phyloP scores from a whole-genome alignment of 805 yeast genomes.

The Sugiyamaella marilandica region DNA sequence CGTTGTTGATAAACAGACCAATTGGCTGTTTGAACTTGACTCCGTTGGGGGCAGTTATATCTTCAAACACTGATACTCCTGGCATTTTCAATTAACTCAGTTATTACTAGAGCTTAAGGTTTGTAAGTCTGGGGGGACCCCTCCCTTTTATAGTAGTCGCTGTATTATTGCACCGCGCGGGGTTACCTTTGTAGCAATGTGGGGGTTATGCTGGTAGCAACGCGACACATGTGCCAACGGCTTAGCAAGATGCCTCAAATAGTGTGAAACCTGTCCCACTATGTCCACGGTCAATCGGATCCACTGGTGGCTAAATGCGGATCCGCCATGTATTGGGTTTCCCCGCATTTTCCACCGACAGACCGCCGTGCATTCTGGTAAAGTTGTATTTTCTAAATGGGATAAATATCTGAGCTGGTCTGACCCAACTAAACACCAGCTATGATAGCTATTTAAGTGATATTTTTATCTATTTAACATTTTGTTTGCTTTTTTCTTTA shows the following conservation, averaged over 20 bases:
- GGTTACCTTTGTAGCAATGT: not conserved
- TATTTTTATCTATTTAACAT: too few species aligned
- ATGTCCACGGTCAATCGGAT: too few species aligned
- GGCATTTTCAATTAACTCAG: not conserved
- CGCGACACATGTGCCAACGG: too few species aligned
- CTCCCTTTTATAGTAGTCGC: not conserved
- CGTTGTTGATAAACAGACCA: slow-evolving; percentile 85
- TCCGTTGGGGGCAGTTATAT: slow-evolving; percentile 49
- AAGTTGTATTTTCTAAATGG: too few species aligned
- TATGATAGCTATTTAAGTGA: too few species aligned
- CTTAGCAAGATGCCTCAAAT: too few species aligned
- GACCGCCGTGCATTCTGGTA: too few species aligned
- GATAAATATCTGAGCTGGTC: too few species aligned
- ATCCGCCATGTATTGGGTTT: not conserved
- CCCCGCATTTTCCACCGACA: not conserved
- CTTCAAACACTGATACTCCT: not conserved
- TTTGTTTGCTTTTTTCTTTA: too few species aligned
- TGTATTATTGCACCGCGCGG: slow-evolving; percentile 5
- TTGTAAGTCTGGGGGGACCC: not conserved
- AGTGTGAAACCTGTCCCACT: too few species aligned
- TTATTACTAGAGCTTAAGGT: not conserved
- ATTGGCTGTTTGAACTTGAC: slow-evolving; percentile 69
- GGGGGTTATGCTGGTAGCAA: not conserved
- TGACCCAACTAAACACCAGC: too few species aligned
- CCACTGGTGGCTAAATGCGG: not conserved